Evolutionary conservation across 495 filamentous ascomycete species (phyloP).

Genomic region (Podospora didyma): DNA sequence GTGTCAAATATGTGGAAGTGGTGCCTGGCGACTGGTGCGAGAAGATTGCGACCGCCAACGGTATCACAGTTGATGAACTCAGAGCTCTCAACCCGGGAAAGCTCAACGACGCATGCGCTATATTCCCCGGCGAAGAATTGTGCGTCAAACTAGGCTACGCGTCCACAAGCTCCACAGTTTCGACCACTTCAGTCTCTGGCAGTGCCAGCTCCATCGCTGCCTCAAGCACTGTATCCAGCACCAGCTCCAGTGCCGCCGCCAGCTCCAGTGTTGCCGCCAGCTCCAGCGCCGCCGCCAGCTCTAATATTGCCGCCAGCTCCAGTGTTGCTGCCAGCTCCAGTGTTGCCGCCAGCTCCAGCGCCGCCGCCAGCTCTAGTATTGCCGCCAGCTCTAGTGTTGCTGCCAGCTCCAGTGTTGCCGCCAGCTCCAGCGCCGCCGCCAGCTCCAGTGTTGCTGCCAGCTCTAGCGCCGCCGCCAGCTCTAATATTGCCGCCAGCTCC

Average conservation of each 20-base stretch:
- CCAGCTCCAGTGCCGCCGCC: background rate
- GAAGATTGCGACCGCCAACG: constrained; percentile 9
- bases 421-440: constrained; percentile 1
- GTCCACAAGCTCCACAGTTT: constrained; percentile 2
- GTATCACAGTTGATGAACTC: constrained; percentile 9
- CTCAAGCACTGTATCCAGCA: background rate
- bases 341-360: constrained; percentile 3
- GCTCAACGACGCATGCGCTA: constrained; percentile 1
- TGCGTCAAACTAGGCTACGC: constrained; percentile 9
- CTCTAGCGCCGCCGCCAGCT: constrained; percentile 4
- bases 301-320: background rate
- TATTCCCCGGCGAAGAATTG: constrained; percentile 4
- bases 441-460: constrained; percentile 1
- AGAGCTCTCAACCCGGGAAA: constrained; percentile 4
- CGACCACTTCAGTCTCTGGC: constrained; percentile 4
- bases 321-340: background rate
- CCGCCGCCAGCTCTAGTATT: background rate
- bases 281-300: constrained; percentile 5
- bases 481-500: background rate
- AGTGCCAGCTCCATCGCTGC: constrained; percentile 6
- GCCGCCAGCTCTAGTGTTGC: background rate
- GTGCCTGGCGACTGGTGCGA: constrained; percentile 12
- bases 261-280: background rate
- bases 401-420: background rate
- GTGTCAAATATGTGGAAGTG: constrained; percentile 14